Percentiles rank a stretch among this genome's conserved stretches.
Evolutionary conservation across 2,329 filamentous ascomycete genomes (phyloP).

Genomic region (Hortaea werneckii): DNA sequence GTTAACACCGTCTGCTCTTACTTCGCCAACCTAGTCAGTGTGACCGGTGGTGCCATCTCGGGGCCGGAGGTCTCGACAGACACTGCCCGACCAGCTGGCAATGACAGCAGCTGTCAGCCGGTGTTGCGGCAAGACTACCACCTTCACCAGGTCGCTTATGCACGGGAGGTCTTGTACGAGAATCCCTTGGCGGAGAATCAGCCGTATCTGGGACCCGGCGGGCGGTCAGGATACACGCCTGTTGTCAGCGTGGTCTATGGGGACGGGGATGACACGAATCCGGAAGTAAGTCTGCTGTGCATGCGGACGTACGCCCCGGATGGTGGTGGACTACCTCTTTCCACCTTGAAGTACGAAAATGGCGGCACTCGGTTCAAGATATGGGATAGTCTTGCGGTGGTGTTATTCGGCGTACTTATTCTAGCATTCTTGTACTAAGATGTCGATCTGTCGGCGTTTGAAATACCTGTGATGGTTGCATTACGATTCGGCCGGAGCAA

Average conservation of each 20-base stretch:
- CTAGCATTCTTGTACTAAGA: too few species aligned
- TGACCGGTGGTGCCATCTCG: not conserved
- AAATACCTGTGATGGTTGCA: too few species aligned
- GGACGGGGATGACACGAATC: not conserved
- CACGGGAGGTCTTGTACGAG: not conserved
- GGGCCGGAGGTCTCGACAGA: not conserved
- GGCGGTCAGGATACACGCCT: not conserved
- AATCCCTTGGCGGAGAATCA: not conserved
- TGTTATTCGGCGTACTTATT: too few species aligned
- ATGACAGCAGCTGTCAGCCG: not conserved
- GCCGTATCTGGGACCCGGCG: not conserved
- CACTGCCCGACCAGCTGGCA: not conserved
- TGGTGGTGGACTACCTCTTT: not conserved
- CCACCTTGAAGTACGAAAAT: not conserved
- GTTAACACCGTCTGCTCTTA: not conserved
- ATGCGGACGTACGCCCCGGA: not conserved
- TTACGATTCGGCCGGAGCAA: too few species aligned
- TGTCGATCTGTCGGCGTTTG: too few species aligned
- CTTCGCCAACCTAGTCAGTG: not conserved
- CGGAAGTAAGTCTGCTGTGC: not conserved
- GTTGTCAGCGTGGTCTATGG: not conserved
- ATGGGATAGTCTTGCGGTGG: too few species aligned
- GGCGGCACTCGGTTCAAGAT: too few species aligned
- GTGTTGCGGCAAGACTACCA: not conserved
- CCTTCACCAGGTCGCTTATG: not conserved